phyloP scores from a whole-genome alignment of 495 filamentous ascomycete species.

The Astrothelium subdiscretum region DNA sequence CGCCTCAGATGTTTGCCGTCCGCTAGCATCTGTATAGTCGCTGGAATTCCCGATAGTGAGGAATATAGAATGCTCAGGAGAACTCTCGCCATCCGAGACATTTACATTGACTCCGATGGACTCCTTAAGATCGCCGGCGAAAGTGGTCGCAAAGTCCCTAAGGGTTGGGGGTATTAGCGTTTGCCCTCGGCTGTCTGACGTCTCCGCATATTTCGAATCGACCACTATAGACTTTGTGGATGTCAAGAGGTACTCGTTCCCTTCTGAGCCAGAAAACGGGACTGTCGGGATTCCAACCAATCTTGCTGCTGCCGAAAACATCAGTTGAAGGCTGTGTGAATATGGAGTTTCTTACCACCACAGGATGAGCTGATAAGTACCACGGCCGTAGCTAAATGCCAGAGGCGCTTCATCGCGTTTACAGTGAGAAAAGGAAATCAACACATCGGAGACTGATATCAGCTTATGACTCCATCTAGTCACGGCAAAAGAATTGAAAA shows the following conservation, averaged over 20 bases:
- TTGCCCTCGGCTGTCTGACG: slow-evolving; percentile 30
- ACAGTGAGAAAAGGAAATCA: background rate
- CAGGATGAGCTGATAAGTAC: background rate
- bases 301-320: background rate
- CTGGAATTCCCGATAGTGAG: slow-evolving; percentile 33
- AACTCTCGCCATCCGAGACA: slow-evolving; percentile 13
- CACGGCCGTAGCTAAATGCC: background rate
- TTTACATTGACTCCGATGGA: slow-evolving; percentile 22
- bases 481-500: background rate
- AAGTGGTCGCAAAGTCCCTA: slow-evolving; percentile 32
- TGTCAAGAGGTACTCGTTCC: background rate
- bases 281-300: background rate
- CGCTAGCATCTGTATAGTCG: slow-evolving; percentile 32
- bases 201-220: slow-evolving; percentile 28
- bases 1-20: slow-evolving; percentile 34
- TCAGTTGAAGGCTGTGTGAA: background rate
- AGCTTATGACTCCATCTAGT: background rate
- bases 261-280: background rate
- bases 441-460: background rate
- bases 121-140: slow-evolving; percentile 28
- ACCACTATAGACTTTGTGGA: slow-evolving; percentile 25
- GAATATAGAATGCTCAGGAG: slow-evolving; percentile 30
- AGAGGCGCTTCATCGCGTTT: background rate
- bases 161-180: slow-evolving; percentile 40
- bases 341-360: background rate